Conservation (phyloP, 2,329 filamentous ascomycete genomes). For the Penicillium hordei region DNA sequence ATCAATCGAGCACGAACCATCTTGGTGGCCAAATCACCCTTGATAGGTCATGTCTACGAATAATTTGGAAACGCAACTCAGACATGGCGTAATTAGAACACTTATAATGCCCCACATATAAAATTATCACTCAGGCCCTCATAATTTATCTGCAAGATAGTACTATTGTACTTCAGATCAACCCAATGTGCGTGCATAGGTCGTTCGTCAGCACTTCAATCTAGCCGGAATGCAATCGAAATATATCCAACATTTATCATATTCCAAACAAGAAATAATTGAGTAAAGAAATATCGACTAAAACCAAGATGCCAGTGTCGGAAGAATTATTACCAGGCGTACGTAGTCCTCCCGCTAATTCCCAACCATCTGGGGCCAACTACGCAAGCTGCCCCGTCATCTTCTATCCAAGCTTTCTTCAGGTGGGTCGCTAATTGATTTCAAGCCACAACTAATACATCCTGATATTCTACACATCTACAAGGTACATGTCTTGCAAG, state of each 20-base stretch:
- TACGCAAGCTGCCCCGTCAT: slow-evolving; percentile 10
- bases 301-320: not conserved
- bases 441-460: not conserved
- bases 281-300: not conserved
- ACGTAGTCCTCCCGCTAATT: slow-evolving; percentile 9
- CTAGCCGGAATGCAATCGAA: not conserved
- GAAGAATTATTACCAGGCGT: not conserved
- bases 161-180: not conserved
- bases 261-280: not conserved
- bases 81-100: not conserved
- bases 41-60: not conserved
- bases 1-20: not conserved
- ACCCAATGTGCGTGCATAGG: too few relatives aligned
- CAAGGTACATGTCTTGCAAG: not conserved
- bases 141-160: not conserved
- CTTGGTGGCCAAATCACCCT: not conserved
- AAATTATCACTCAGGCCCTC: too few relatives aligned
- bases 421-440: not conserved
- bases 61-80: not conserved
- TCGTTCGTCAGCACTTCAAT: not conserved
- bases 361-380: slow-evolving; percentile 2
- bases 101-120: not conserved
- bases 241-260: not conserved
- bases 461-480: not conserved
- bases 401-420: slow-evolving; percentile 23